Base-by-base conservation (phyloP, 2,329 filamentous ascomycete species). In the Pyricularia sp. region DNA sequence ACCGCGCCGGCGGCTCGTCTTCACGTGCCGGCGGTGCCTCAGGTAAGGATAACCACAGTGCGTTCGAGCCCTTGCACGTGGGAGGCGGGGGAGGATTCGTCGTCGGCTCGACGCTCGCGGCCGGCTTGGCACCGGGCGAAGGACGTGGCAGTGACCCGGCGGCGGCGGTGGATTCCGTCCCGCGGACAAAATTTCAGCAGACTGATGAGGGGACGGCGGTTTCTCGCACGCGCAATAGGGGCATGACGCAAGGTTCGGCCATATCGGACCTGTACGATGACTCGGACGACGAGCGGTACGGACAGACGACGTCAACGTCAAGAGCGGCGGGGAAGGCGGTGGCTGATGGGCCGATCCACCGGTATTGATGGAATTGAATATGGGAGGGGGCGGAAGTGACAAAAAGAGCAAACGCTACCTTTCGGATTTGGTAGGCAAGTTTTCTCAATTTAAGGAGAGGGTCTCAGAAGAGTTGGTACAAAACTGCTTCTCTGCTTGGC, bases 31-130 rank as follows among this genome's bases (percentile, higher is more conserved):
- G 59, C 59, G 31, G 64, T 33, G 59, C 59, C 17, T 63, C 12
- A 63, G 59, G 59, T 63, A 63, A 63, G 59, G 14, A 28, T 26
- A 26, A 14, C 26, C 59, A 50, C 42, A 50, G 42, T 6, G 66
- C 63, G 28, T n/a, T 17, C 10, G 33, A 50, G 14, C 65, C 65
- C 31, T 42, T 55, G 31, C 31, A 66, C 65, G 28, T 26, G 55
- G 31, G 33, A 75, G 20, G 74, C 76, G 67, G 58, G 71, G 75
- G 72, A 10, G 30, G 31, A 17, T 66, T 42, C 23, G 64, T 73
- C 75, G 26, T 74, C 74, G 26, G 73, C 42, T 50, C 42, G 42
- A 50, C 42, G 42, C 42, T 50, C 6, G 14, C 42, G 42, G 17
- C 42, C 42, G 42, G 42, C 5, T 20, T n/a, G 9, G 20, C 42